These are phyloP conservation scores for Tetraselmis chui DNA, from an alignment of 139 green algal species.

Conservation along the genomic window DNA sequence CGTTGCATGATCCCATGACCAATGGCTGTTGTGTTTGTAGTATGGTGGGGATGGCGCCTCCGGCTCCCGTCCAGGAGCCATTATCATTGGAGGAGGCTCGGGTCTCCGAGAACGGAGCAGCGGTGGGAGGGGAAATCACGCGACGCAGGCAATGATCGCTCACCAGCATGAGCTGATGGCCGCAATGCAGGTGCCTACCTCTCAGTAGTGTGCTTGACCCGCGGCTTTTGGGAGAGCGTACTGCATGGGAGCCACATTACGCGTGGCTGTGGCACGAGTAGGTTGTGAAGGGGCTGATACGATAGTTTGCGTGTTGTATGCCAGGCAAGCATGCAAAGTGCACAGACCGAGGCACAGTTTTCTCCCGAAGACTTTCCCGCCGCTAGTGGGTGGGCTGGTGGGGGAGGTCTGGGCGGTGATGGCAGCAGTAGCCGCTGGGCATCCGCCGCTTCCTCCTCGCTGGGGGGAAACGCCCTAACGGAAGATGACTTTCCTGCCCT, in stretches of 20 bases:
- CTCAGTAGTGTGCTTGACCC: too few species aligned
- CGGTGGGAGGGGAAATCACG: too few species aligned
- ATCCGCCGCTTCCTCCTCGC: conserved; percentile 14
- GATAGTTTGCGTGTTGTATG: too few species aligned
- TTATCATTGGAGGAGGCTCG: neutral
- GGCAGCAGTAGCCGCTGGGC: conserved; percentile 35
- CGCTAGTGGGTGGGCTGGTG: conserved; percentile 18
- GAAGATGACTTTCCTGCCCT: conserved; percentile 64
- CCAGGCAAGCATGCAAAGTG: too few species aligned
- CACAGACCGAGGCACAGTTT: conserved; percentile 12
- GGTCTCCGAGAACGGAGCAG: conserved; percentile 15
- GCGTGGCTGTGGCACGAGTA: too few species aligned
- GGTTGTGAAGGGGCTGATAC: too few species aligned
- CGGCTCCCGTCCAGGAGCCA: conserved; percentile 6
- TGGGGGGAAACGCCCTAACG: neutral
- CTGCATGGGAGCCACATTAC: too few species aligned
- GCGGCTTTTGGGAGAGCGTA: too few species aligned
- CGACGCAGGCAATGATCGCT: too few species aligned
- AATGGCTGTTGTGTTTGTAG: conserved; percentile 3
- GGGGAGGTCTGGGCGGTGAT: neutral
- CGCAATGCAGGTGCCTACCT: too few species aligned
- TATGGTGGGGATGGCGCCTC: neutral
- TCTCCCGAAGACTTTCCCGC: conserved; percentile 48
- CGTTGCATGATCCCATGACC: neutral
- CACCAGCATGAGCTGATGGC: too few species aligned